These are phyloP conservation scores for Leccinum broughii DNA, from an alignment of 768 basidiomycete genomes.

Conservation along the genomic window DNA sequence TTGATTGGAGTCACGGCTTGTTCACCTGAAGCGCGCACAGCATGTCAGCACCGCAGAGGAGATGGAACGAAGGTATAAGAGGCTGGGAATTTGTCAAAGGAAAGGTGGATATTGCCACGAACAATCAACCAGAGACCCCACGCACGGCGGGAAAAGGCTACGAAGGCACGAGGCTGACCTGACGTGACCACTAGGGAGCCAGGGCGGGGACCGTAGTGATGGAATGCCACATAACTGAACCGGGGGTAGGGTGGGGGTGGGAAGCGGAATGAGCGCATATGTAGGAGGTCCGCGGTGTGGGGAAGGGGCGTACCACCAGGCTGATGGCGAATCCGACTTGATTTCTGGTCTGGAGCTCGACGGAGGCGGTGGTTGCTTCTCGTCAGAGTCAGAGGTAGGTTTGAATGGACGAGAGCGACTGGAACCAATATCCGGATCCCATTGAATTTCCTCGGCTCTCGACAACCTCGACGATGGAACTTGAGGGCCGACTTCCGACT, in stretches of 20 bases:
- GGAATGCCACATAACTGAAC: too few relatives aligned
- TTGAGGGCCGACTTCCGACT: too few relatives aligned
- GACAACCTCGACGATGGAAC: too few relatives aligned
- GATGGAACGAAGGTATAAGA: background rate
- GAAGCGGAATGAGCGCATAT: constrained; percentile 6
- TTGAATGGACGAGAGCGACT: too few relatives aligned
- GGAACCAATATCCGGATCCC: too few relatives aligned
- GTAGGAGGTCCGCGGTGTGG: background rate
- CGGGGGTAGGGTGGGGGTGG: constrained; percentile 11
- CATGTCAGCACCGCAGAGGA: constrained; percentile 9
- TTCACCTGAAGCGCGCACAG: background rate
- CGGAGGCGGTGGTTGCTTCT: too few relatives aligned
- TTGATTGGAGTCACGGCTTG: constrained; percentile 9
- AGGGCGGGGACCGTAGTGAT: constrained; percentile 6
- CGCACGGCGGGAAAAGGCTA: background rate
- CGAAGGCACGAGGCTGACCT: constrained; percentile 4
- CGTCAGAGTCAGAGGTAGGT: too few relatives aligned
- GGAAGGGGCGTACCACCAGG: too few relatives aligned
- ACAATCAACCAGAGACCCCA: background rate
- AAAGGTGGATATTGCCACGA: background rate
- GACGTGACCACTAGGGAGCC: constrained; percentile 13
- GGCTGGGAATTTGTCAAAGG: background rate
- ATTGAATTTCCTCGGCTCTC: too few relatives aligned
- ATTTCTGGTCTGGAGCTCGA: too few relatives aligned
- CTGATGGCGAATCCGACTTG: too few relatives aligned